A percentile compares a stretch with the other conserved stretches of the same genome.
These are phyloP conservation scores for Ascochyta rabiei DNA, from an alignment of 2,329 filamentous ascomycete genomes.

Conservation along the genomic window DNA sequence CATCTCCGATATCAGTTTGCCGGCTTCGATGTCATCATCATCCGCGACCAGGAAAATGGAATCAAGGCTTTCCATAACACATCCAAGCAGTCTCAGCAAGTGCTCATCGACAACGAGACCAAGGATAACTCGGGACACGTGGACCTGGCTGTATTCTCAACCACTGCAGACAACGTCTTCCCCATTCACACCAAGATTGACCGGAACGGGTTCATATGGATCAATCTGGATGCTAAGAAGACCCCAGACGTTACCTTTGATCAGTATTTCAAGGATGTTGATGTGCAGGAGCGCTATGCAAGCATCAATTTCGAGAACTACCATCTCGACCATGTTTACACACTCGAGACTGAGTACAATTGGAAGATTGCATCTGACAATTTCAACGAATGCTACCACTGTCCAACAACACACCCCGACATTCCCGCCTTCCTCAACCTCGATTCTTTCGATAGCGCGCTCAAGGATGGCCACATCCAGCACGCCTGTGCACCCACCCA, in stretches of 20 bases:
- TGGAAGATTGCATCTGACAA: constrained; percentile 55
- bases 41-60: neutral
- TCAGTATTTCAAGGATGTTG: constrained; percentile 26
- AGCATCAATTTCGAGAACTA: constrained; percentile 31
- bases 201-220: constrained; percentile 31
- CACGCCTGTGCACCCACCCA: constrained; percentile 29
- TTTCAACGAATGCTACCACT: constrained; percentile 71
- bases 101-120: constrained; percentile 36
- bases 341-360: constrained; percentile 32
- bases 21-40: constrained; percentile 38
- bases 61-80: constrained; percentile 46
- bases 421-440: constrained; percentile 63
- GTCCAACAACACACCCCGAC: constrained; percentile 63
- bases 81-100: constrained; percentile 47
- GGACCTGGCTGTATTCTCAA: constrained; percentile 41
- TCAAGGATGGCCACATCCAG: constrained; percentile 34
- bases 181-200: constrained; percentile 30
- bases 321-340: constrained; percentile 31
- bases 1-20: constrained; percentile 31
- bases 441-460: constrained; percentile 53
- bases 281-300: constrained; percentile 28
- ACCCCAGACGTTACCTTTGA: constrained; percentile 3
- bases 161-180: constrained; percentile 31
- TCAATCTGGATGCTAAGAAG: constrained; percentile 25
- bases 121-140: constrained; percentile 49